Base-by-base conservation (phyloP, 148 eudicot species). In the Vaccinium macrocarpon region DNA sequence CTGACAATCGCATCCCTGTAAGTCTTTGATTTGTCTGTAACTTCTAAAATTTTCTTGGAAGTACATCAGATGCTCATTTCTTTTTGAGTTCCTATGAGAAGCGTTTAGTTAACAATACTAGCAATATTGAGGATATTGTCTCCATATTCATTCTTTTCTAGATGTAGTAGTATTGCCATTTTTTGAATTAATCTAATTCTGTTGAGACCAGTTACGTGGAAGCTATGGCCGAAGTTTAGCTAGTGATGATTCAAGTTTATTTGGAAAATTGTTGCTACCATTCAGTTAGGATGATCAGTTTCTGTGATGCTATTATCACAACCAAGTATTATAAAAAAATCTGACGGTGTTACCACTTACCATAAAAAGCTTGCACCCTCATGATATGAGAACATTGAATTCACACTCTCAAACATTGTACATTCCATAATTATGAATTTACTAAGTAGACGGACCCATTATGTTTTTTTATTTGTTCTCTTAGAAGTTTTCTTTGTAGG, bases 1-100 rank as follows among this genome's bases (percentile, higher is more conserved):
- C 92, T 27, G 99, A 97, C 90, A 95, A 95, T 76, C 94, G 99
- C 80, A 93, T 97, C 50, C 99, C 99, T 86, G 99, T 97, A 93
- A 85, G 82, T 62, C 32, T 2, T 57, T 82, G 46, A 46, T 76
- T 78, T 6, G 21, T 68, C 59, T 19, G 12, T 64, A 18, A 8
- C 64, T 78, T 59, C 72, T 83, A 29, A 9, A 50, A 29, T 23
- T 62, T 59, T 16, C 18, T 25, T 6, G 49, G 23, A 53, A 56
- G 8, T 79, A 56, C 6, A 1, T 48, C 15, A 59, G n/a, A 23
- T 35, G 57, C 46, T 64, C 35, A 18, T 78, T 6, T 18, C 19
- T 61, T 81, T 55, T 46, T 42, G n/a, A 21, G 74, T 81, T 42
- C 19, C 15, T 61, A 0, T 81, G 51, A 32, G 50, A 19, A 19